Percentiles rank a stretch among this genome's conserved stretches.
phyloP scores from a whole-genome alignment of 805 yeast genomes.

The Wickerhamiella slavikovae region DNA sequence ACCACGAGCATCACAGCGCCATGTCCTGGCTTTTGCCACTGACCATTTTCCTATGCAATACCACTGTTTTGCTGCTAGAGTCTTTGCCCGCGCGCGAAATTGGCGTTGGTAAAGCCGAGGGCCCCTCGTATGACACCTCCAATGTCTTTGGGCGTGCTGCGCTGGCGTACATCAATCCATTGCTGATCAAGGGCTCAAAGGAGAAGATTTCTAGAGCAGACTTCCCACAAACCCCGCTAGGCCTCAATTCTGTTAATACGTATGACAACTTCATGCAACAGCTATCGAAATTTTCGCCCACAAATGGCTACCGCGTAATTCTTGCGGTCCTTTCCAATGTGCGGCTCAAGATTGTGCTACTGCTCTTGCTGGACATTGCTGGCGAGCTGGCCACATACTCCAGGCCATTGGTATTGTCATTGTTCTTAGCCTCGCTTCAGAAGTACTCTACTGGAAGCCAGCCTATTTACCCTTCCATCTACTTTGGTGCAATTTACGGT shows the following conservation, averaged over 20 bases:
- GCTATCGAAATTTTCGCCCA: conserved; percentile 1
- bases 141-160: conserved; percentile 9
- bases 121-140: conserved; percentile 8
- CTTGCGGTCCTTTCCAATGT: conserved; percentile 4
- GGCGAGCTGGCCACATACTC: conserved; percentile 5
- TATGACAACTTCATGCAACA: conserved; percentile 4
- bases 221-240: conserved; percentile 10
- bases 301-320: conserved; percentile 6
- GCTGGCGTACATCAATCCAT: conserved; percentile 6
- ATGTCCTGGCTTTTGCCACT: no score
- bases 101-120: no score
- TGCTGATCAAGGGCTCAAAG: conserved; percentile 6
- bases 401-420: conserved; percentile 8
- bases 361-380: conserved; percentile 5
- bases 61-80: no score
- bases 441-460: conserved; percentile 3
- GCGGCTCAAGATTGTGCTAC: conserved; percentile 1
- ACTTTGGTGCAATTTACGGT: conserved; percentile 9
- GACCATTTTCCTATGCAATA: no score
- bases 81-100: no score
- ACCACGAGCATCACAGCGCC: no score
- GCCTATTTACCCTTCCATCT: conserved; percentile 8
- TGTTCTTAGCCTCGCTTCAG: conserved; percentile 8
- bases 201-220: conserved; percentile 6
- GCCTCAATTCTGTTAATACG: conserved; percentile 7